Evolutionary conservation across 2,329 filamentous ascomycete genomes (phyloP), one percentile per base, ranked within the genome.

Genomic region (Blastomyces parvus): DNA sequence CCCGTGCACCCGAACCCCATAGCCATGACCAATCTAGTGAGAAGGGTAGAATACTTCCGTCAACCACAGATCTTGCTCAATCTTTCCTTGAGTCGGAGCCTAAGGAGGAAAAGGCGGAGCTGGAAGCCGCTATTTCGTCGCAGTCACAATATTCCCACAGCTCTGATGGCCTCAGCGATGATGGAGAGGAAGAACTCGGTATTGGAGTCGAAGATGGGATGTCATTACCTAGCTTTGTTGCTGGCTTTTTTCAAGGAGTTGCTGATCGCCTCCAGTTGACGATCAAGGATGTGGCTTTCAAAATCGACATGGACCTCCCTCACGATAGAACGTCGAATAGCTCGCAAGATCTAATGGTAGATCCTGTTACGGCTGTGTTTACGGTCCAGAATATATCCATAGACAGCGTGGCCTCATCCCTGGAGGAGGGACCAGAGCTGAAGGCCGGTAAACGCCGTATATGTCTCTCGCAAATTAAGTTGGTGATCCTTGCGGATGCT

Each of bases 11-110:
- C 64, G 70, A 73, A 14, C 22, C 36, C 5, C 19, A 22, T 59
- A 56, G 63, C 63, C 71, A 74, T 64, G 70, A 73, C 56, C 64
- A 69, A 6, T 67, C 66, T 33, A 71, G 71, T 38, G 69, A 68
- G 7, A 46, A 63, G 17, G 55, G 42, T 25, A 66, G 69, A 30
- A 69, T 70, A n/a, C 66, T 86, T 30, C 84, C 83, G 0, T 84
- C 82, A 0, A 78, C 84, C 3, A 76, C 84, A 63, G 82, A 85
- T 65, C 75, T 88, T 53, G 84, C 85, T 8, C 77, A 82, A 65
- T 87, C 84, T 2, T 87, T 87, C 70, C 74, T 87, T 19, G 73
- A 82, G 63, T 76, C 83, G 2, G 84, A 86, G 70, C 82, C 85
- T 13, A 74, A 73, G 36, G 80, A 83, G 64, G 83, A 86, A 69